Evolutionary conservation across 345 rosid species (phyloP).

Genomic region (Rhizophora mangle): DNA sequence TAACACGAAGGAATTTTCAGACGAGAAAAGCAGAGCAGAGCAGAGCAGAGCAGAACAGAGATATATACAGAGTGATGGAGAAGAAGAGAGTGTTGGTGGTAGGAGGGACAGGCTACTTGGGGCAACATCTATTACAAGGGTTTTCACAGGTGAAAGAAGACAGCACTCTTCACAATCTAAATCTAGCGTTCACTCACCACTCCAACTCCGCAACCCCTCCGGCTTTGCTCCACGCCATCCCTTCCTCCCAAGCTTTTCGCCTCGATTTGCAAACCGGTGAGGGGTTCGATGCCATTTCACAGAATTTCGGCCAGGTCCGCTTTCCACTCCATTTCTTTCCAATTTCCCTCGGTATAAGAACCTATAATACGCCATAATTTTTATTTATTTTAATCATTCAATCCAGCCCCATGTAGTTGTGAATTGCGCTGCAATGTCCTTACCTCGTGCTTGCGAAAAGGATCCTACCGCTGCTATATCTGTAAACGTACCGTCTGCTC

Average conservation of each 20-base stretch:
- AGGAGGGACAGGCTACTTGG: constrained; percentile 89
- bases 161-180: constrained; percentile 35
- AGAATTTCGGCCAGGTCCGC: constrained; percentile 58
- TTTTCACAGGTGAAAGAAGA: constrained; percentile 32
- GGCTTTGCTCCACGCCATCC: constrained; percentile 49
- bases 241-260: constrained; percentile 46
- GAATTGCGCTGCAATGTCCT: constrained; percentile 85
- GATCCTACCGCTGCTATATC: constrained; percentile 72
- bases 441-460: constrained; percentile 76
- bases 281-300: constrained; percentile 52
- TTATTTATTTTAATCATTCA: neutral
- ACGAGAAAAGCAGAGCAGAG: too few species aligned
- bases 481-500: constrained; percentile 67
- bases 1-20: too few species aligned
- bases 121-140: constrained; percentile 74
- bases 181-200: constrained; percentile 62
- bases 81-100: constrained; percentile 60
- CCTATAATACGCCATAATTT: too few species aligned
- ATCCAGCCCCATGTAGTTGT: constrained; percentile 74
- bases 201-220: constrained; percentile 49
- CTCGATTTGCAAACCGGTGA: constrained; percentile 63
- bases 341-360: too few species aligned
- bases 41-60: too few species aligned
- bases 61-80: too few species aligned
- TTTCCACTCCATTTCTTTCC: neutral